Evolutionary conservation across 176 grass and related monocot species (phyloP), one percentile per base, ranked within the genome.

Genomic region (Carex pumila): DNA sequence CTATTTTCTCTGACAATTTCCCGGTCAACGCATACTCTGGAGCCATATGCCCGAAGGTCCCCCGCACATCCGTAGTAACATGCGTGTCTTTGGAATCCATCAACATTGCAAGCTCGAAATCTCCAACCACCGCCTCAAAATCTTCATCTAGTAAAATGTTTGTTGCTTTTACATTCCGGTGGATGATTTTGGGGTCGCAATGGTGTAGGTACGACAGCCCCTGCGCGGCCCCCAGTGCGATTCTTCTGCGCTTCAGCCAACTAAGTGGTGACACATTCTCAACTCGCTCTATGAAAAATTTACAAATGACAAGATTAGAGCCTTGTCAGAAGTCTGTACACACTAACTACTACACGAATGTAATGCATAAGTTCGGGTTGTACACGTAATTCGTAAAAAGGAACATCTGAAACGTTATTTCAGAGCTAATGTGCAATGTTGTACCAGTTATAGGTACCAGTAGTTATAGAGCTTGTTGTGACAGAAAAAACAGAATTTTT

Each of bases 111-210:
- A 95, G 84, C 7, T 91, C 91, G 18, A 95, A 92, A 85, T 92
- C 93, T 15, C 93, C 93, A 11, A 95, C 93, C 0, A 95, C 93
- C 0, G 91, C 90, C 68, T 95, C 90, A 7, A 88, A 95, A 25
- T 83, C 83, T 87, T 95, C 91, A 4, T 93, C 93, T 47, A 95
- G 66, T 15, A 95, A 84, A 53, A 92, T 95, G 82, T 95, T 95
- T 49, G 93, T 89, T 0, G 89, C 91, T 82, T 93, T 95, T 19
- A 95, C 91, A 50, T 95, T 89, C 45, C 93, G 87, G 61, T 95
- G 93, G 34, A 95, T 95, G 79, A 95, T 95, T 84, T 93, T 93
- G 47, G 93, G 93, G 71, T 95, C 93, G n/a, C 93, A 95, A 80
- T 95, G 94, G 37, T 97, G 94, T 83, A 97, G 58, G 25, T 97